Evolutionary conservation across 2,329 filamentous ascomycete species (phyloP), one percentile per base, ranked within the genome.

Genomic region (Escovopsis sp.): DNA sequence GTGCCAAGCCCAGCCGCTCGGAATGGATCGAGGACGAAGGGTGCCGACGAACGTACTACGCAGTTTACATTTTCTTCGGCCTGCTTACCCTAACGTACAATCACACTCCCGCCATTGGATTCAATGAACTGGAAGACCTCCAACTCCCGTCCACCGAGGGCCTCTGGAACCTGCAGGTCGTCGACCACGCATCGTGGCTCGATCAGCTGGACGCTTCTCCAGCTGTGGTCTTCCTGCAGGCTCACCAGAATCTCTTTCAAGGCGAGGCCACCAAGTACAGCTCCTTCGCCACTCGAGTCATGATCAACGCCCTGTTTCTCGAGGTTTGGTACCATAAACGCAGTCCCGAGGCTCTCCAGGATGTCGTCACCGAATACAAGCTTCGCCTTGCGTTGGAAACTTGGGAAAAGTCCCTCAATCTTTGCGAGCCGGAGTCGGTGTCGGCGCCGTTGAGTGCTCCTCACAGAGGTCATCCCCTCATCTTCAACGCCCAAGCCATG

Each of bases 251-350:
- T 42, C 73, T 98, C 4, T 96, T 96, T 67, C 86, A 94, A 56
- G 90, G 88, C 43, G 85, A 94, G 53, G 73, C 74, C 39, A 73
- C 88, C 35, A 79, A 80, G 48, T 98, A 96, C 66, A 96, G 88
- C 53, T 88, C 88, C 2, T 98, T 96, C 55, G 88, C 87, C 5
- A 93, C 90, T 10, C 84, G 90, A 42, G 85, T 96, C 44, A 92
- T 98, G 84, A 94, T 96, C 69, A 98, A 96, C 52, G 88, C 90
- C 10, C 68, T 98, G 44, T 98, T 96, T 68, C 70, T 98, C 33
- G 90, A 96, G 58, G 88, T 96, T 3, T 98, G 90, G 90, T 93
- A 94, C 54, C 85, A 96, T 65, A 94, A 94, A 72, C 83, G 90
- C 52, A 94, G 85, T 56, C 88, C 88, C n/a, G 87, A 96, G 56